These are phyloP conservation scores for Helminthosporium solani DNA, from an alignment of 2,329 filamentous ascomycete genomes.

Conservation along the genomic window DNA sequence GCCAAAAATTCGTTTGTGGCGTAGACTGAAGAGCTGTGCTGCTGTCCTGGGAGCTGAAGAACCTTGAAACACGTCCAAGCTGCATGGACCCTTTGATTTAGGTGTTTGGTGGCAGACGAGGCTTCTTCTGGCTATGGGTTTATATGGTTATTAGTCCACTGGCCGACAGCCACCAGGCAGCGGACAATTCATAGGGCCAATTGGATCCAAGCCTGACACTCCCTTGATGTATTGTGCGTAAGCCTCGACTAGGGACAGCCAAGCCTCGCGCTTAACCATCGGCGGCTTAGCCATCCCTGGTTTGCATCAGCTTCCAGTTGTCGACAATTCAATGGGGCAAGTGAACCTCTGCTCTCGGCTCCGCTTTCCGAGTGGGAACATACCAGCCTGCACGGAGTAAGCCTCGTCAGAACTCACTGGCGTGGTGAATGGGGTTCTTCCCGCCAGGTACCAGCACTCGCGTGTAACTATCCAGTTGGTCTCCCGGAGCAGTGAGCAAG, in stretches of 20 bases:
- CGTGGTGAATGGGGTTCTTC: slow-evolving; percentile 4
- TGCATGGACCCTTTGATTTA: too few species aligned
- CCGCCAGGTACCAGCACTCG: neutral
- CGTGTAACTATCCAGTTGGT: slow-evolving; percentile 3
- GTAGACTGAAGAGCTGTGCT: neutral
- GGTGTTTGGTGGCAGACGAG: too few species aligned
- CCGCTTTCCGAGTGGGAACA: too few species aligned
- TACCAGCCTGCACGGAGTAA: too few species aligned
- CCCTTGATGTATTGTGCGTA: neutral
- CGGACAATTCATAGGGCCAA: neutral
- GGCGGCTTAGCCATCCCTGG: neutral
- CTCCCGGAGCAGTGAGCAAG: slow-evolving; percentile 14
- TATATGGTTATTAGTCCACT: too few species aligned
- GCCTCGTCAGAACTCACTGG: too few species aligned
- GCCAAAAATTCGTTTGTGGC: neutral
- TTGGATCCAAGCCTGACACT: neutral
- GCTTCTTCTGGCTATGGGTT: too few species aligned
- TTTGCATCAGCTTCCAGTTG: too few species aligned
- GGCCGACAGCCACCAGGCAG: neutral
- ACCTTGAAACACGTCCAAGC: slow-evolving; percentile 1
- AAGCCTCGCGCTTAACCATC: neutral
- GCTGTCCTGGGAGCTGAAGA: neutral
- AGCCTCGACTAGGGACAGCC: neutral
- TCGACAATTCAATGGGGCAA: too few species aligned
- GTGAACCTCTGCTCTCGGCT: neutral